Conservation (phyloP, 352 stramenopile species). For the Pelagophyceae sp. region DNA sequence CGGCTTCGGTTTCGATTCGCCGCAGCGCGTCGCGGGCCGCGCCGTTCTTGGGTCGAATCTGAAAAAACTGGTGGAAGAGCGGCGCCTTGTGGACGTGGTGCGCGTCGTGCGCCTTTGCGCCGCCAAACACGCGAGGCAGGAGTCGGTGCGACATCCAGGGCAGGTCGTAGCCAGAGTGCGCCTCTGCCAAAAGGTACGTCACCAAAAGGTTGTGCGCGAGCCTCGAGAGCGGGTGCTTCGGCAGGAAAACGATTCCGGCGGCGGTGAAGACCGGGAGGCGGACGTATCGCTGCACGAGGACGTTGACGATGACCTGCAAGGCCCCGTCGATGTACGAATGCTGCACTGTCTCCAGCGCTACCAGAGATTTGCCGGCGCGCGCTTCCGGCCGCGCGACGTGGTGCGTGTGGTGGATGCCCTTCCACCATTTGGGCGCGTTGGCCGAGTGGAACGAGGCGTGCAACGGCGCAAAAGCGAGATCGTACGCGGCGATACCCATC, state of each 20-base stretch:
- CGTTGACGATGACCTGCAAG: conserved; percentile 36
- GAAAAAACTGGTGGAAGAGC: conserved; percentile 45
- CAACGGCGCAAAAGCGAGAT: conserved; percentile 37
- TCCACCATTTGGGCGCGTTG: conserved; percentile 6
- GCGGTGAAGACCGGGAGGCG: conserved; percentile 23
- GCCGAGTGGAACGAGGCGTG: conserved; percentile 35
- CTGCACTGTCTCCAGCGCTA: conserved; percentile 36
- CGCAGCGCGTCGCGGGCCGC: no score
- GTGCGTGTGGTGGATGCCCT: conserved; percentile 31
- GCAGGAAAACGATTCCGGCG: conserved; percentile 6
- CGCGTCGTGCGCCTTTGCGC: conserved; percentile 31
- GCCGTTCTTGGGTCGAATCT: no score
- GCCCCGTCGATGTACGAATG: conserved; percentile 40
- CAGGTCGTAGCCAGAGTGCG: conserved; percentile 35
- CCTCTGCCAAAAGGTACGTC: conserved; percentile 36
- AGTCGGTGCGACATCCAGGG: conserved; percentile 36
- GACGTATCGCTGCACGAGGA: conserved; percentile 29
- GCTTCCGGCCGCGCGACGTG: conserved; percentile 16
- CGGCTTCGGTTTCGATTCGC: no score
- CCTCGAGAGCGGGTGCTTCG: conserved; percentile 32
- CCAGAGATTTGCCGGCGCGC: conserved; percentile 9
- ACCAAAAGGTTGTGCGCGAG: conserved; percentile 38
- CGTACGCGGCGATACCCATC: conserved; percentile 33
- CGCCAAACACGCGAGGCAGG: conserved; percentile 33
- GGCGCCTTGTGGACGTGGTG: conserved; percentile 33